Conservation (phyloP, 371 early-diverging fungal species). For the Mortierella sp. region DNA sequence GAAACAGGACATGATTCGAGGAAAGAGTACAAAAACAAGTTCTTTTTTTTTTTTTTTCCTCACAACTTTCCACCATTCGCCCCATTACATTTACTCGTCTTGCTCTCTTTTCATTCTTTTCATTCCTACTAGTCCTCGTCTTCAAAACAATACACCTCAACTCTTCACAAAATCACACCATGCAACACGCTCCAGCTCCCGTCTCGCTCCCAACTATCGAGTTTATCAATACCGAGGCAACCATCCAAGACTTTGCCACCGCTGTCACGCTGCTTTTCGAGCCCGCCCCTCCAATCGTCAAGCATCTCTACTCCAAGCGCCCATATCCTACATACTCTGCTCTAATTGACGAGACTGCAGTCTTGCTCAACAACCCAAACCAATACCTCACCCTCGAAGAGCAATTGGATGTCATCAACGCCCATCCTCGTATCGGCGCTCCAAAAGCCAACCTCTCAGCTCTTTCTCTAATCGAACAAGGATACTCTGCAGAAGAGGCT, state of each 20-base stretch:
- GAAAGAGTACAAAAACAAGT: neutral
- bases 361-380: conserved; percentile 55
- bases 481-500: conserved; percentile 60
- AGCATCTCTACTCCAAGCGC: conserved; percentile 73
- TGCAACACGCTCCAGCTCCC: conserved; percentile 45
- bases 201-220: conserved; percentile 75
- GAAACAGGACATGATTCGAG: neutral
- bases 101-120: neutral
- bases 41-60: neutral
- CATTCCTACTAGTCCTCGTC: neutral
- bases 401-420: conserved; percentile 81
- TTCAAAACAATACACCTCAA: neutral
- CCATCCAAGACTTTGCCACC: conserved; percentile 66
- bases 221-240: conserved; percentile 72
- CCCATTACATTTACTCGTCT: neutral
- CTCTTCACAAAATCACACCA: conserved; percentile 3
- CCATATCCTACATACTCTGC: conserved; percentile 76
- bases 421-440: conserved; percentile 94
- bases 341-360: conserved; percentile 73
- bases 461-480: conserved; percentile 83
- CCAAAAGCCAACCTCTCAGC: conserved; percentile 76
- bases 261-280: conserved; percentile 86
- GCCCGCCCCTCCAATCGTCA: conserved; percentile 86
- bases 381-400: conserved; percentile 67
- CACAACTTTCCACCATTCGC: conserved; percentile 3